Evolutionary conservation across 1,284 basidiomycete species (phyloP).

Genomic region (Rhodotorula sp.): DNA sequence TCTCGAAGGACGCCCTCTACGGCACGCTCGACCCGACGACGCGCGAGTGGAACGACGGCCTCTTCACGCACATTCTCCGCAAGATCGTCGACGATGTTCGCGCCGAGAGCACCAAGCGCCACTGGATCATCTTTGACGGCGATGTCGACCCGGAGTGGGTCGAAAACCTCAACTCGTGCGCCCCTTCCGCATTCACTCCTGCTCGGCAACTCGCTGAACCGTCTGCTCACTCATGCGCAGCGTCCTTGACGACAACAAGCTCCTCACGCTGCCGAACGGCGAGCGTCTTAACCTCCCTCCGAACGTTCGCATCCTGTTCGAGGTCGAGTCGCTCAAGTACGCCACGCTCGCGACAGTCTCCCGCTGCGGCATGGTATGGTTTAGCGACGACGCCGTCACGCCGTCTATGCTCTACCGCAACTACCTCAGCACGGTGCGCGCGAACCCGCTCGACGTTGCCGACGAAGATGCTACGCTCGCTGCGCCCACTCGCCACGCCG

Average conservation of each 20-base stretch:
- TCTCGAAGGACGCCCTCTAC: slow-evolving; percentile 97
- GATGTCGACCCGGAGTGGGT: slow-evolving; percentile 99
- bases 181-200: neutral
- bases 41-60: slow-evolving; percentile 98
- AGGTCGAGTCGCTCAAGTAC: slow-evolving; percentile 96
- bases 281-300: slow-evolving; percentile 95
- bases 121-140: slow-evolving; percentile 99
- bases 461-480: slow-evolving; percentile 64
- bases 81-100: slow-evolving; percentile 99
- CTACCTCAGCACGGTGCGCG: slow-evolving; percentile 77
- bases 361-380: slow-evolving; percentile 99
- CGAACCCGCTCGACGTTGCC: slow-evolving; percentile 81
- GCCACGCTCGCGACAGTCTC: slow-evolving; percentile 98
- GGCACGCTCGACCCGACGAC: slow-evolving; percentile 97
- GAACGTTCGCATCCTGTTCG: slow-evolving; percentile 99
- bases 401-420: slow-evolving; percentile 88
- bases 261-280: slow-evolving; percentile 95
- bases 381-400: slow-evolving; percentile 92
- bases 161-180: slow-evolving; percentile 95
- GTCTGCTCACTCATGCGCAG: slow-evolving; percentile 54
- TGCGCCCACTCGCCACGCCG: slow-evolving; percentile 52
- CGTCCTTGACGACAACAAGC: slow-evolving; percentile 98
- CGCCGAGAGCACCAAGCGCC: slow-evolving; percentile 92
- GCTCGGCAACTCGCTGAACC: neutral
- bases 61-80: slow-evolving; percentile 96